Evolutionary conservation across 345 rosid genomes (phyloP).

Genomic region (Trapa bicornis): DNA sequence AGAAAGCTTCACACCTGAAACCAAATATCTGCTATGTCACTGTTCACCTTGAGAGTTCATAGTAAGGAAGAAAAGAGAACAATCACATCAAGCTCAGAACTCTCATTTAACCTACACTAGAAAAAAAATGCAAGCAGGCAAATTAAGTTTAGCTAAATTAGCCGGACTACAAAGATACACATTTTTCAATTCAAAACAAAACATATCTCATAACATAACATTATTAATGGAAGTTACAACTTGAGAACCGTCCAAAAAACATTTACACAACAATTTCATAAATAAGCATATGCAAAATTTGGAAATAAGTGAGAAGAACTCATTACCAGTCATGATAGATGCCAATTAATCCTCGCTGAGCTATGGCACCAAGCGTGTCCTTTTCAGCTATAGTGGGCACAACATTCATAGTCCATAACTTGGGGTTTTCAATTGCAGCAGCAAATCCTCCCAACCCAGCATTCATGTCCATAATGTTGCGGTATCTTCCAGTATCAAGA

Average conservation of each 20-base stretch:
- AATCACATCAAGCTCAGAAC: neutral
- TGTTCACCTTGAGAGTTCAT: neutral
- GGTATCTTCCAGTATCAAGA: conserved; percentile 73
- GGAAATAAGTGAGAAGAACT: conserved; percentile 2
- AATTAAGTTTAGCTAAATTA: neutral
- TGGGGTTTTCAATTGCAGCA: conserved; percentile 61
- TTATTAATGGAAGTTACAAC: no score
- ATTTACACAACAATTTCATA: no score
- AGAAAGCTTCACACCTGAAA: conserved; percentile 96
- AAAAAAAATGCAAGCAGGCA: neutral
- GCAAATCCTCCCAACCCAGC: conserved; percentile 97
- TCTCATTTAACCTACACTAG: neutral
- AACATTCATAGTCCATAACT: conserved; percentile 97
- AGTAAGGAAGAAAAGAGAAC: neutral
- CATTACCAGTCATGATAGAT: conserved; percentile 93
- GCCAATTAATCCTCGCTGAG: conserved; percentile 87
- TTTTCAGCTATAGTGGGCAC: conserved; percentile 79
- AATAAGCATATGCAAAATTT: no score
- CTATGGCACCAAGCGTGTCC: conserved; percentile 69
- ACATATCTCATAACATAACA: no score
- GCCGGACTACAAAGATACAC: neutral
- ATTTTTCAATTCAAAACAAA: no score
- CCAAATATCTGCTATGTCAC: conserved; percentile 4
- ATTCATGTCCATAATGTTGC: conserved; percentile 98
- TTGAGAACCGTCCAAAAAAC: no score